Percentiles rank a stretch among this genome's conserved stretches.
phyloP scores from a whole-genome alignment of 2,329 filamentous ascomycete species.

The Endothia cerciana region DNA sequence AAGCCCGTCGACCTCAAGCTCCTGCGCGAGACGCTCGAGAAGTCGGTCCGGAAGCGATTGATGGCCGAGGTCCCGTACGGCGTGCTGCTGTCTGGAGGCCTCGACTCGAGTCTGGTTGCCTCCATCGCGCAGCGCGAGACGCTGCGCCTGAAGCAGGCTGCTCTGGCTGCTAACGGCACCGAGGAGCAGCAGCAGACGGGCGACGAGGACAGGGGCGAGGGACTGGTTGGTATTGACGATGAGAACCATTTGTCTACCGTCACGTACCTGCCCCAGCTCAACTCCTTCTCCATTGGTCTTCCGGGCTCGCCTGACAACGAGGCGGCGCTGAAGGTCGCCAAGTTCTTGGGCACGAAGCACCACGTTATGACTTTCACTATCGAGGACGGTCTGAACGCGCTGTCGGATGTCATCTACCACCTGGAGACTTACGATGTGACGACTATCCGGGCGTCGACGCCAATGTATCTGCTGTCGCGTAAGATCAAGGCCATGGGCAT shows the following conservation, averaged over 20 bases:
- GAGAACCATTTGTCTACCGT: slow-evolving; percentile 87
- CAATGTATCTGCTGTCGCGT: slow-evolving; percentile 95
- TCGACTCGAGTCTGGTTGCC: slow-evolving; percentile 94
- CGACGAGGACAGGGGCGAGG: slow-evolving; percentile 65
- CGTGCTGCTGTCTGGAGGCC: slow-evolving; percentile 89
- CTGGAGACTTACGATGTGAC: slow-evolving; percentile 98
- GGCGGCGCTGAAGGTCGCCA: slow-evolving; percentile 89
- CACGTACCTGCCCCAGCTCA: slow-evolving; percentile 90
- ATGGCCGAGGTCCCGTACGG: slow-evolving; percentile 99
- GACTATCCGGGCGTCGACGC: slow-evolving; percentile 95
- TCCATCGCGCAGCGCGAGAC: slow-evolving; percentile 96
- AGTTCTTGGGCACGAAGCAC: slow-evolving; percentile 96
- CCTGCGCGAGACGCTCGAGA: slow-evolving; percentile 82
- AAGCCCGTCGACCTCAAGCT: slow-evolving; percentile 82
- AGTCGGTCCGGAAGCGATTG: slow-evolving; percentile 89
- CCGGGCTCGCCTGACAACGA: slow-evolving; percentile 90
- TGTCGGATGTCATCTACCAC: slow-evolving; percentile 97
- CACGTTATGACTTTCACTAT: slow-evolving; percentile 98
- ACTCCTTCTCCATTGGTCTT: slow-evolving; percentile 98
- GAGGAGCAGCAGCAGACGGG: slow-evolving; percentile 43
- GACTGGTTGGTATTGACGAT: slow-evolving; percentile 92
- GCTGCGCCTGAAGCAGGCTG: slow-evolving; percentile 71
- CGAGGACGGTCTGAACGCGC: slow-evolving; percentile 93
- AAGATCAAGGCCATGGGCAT: slow-evolving; percentile 99
- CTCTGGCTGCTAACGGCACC: slow-evolving; percentile 53